Percentiles rank a stretch among this genome's conserved stretches.
phyloP scores from a whole-genome alignment of 371 early-diverging fungal genomes.

The Mortierella sp. region DNA sequence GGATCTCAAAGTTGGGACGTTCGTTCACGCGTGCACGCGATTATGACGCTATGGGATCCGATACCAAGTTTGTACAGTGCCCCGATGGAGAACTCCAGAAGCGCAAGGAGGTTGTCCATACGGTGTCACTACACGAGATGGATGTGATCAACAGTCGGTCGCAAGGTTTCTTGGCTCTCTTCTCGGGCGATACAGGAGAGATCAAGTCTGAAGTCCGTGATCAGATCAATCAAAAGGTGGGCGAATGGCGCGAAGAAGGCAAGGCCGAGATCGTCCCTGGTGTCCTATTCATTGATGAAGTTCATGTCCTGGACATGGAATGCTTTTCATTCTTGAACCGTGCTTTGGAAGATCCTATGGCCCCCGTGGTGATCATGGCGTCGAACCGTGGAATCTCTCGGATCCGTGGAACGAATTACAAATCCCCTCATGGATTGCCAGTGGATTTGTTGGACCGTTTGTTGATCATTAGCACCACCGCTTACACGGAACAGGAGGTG shows the following conservation, averaged over 20 bases:
- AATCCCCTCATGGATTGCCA: slow-evolving; percentile 96
- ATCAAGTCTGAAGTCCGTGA: slow-evolving; percentile 98
- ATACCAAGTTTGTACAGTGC: slow-evolving; percentile 97
- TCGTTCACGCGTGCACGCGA: slow-evolving; percentile 95
- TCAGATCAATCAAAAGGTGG: slow-evolving; percentile 97
- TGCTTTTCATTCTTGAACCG: slow-evolving; percentile 99
- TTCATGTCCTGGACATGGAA: slow-evolving; percentile 99
- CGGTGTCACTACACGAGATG: slow-evolving; percentile 98
- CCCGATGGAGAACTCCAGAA: slow-evolving; percentile 99
- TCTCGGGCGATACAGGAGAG: slow-evolving; percentile 98
- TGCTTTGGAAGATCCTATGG: slow-evolving; percentile 93
- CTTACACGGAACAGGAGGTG: slow-evolving; percentile 90
- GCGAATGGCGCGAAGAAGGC: slow-evolving; percentile 99
- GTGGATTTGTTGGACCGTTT: slow-evolving; percentile 96
- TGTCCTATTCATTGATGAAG: slow-evolving; percentile 98
- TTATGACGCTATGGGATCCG: slow-evolving; percentile 96
- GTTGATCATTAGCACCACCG: slow-evolving; percentile 90
- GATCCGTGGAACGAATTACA: slow-evolving; percentile 95
- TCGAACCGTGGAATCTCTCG: slow-evolving; percentile 95
- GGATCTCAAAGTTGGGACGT: slow-evolving; percentile 96
- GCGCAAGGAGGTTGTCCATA: slow-evolving; percentile 95
- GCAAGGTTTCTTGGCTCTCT: slow-evolving; percentile 96
- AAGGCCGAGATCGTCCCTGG: slow-evolving; percentile 99
- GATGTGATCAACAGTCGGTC: slow-evolving; percentile 99
- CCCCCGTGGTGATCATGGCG: slow-evolving; percentile 98